Evolutionary conservation across 2,329 filamentous ascomycete species (phyloP).

Genomic region (Penicillium thymicola): DNA sequence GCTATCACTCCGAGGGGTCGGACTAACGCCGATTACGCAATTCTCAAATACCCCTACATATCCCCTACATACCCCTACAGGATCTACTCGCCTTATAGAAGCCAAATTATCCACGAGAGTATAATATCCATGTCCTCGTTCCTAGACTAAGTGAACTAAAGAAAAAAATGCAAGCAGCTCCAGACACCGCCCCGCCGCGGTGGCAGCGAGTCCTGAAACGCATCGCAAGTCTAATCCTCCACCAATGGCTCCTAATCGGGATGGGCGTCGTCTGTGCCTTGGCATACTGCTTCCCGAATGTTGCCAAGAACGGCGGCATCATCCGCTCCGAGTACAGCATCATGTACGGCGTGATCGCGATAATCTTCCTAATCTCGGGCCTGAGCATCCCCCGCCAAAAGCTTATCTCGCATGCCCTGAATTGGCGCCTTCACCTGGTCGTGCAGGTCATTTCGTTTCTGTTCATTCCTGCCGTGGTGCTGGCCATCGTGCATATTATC

Average conservation of each 20-base stretch:
- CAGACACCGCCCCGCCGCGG: not conserved
- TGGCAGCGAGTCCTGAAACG: constrained; percentile 18
- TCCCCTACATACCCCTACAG: not conserved
- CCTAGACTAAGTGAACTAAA: not conserved
- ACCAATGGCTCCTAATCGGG: constrained; percentile 65
- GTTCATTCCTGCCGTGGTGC: constrained; percentile 61
- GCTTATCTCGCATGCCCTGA: constrained; percentile 58
- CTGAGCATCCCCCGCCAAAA: constrained; percentile 64
- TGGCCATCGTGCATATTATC: constrained; percentile 54
- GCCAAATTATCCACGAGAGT: not conserved
- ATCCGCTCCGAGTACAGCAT: constrained; percentile 47
- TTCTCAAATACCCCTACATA: not conserved
- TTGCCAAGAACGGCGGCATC: constrained; percentile 46
- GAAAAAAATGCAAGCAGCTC: not conserved
- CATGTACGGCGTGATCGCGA: constrained; percentile 64
- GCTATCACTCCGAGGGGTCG: constrained; percentile 14
- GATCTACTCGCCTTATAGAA: not conserved
- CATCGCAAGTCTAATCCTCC: constrained; percentile 33
- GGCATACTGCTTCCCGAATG: constrained; percentile 54
- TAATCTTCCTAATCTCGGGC: constrained; percentile 70
- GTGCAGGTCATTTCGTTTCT: constrained; percentile 67
- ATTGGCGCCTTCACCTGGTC: constrained; percentile 66
- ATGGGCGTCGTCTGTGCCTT: constrained; percentile 54
- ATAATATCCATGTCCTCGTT: not conserved
- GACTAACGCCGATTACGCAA: constrained; percentile 19